Evolutionary conservation across 208 protist species (phyloP).

Genomic region (Acanthamoeba culbertsoni): DNA sequence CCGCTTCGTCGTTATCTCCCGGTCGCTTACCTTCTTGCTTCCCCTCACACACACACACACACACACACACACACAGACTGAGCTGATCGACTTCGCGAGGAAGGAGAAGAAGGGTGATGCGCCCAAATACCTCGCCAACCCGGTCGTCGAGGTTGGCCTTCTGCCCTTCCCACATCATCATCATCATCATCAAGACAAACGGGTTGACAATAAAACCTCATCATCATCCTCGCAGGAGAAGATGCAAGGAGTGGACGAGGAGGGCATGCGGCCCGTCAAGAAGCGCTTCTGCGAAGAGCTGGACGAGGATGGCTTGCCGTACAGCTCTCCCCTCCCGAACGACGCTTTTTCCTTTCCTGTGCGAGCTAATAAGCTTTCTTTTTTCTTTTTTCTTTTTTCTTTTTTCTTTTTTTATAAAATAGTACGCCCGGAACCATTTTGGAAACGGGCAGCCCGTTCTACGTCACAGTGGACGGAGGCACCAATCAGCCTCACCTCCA

Average conservation of each 20-base stretch:
- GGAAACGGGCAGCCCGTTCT: neutral
- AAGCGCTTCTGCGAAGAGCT: slow-evolving; percentile 62
- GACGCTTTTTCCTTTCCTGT: neutral
- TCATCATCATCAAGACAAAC: neutral
- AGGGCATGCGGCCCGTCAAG: neutral
- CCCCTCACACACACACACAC: too few relatives aligned
- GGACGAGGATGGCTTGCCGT: slow-evolving; percentile 82
- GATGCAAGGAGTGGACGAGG: neutral
- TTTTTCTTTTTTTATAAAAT: too few relatives aligned
- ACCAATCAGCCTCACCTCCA: neutral
- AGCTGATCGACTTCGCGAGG: slow-evolving; percentile 10
- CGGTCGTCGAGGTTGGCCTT: neutral
- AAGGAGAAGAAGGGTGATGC: neutral
- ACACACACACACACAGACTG: neutral
- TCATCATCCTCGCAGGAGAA: neutral
- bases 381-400: neutral
- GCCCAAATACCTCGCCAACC: slow-evolving; percentile 31
- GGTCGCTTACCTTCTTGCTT: too few relatives aligned
- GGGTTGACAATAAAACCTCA: neutral
- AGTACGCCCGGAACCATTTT: neutral
- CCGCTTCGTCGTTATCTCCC: too few relatives aligned
- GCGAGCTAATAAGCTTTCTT: neutral
- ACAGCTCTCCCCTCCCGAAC: neutral
- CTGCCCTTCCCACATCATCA: neutral
- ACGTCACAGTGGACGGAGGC: neutral